A percentile compares a stretch with the other conserved stretches of the same genome.
These are phyloP conservation scores for Claviceps cyperi DNA, from an alignment of 2,329 filamentous ascomycete species.

Conservation along the genomic window DNA sequence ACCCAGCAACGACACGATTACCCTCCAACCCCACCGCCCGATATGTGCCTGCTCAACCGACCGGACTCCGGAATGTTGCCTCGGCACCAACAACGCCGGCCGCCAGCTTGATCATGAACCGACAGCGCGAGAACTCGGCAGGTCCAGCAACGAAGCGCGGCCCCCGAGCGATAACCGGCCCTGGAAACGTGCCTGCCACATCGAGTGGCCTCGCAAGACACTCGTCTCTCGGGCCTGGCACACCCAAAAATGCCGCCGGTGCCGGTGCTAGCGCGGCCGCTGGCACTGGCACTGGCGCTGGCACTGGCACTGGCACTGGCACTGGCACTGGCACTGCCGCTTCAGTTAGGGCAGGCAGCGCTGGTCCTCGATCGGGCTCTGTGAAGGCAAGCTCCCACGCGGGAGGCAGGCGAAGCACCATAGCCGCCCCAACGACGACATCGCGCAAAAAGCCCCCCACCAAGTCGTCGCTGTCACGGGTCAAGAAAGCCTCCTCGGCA, in stretches of 20 bases:
- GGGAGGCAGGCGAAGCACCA: constrained; percentile 33
- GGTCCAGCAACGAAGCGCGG: constrained; percentile 43
- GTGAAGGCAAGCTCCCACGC: constrained; percentile 28
- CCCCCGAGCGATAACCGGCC: constrained; percentile 31
- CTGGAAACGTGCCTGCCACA: constrained; percentile 32
- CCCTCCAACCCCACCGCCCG: constrained; percentile 32
- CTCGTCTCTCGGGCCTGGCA: constrained; percentile 47
- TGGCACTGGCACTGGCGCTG: constrained; percentile 11
- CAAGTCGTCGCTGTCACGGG: constrained; percentile 48
- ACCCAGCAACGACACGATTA: constrained; percentile 27
- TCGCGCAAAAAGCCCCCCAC: constrained; percentile 35
- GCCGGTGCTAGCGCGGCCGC: not conserved
- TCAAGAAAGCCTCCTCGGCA: constrained; percentile 39
- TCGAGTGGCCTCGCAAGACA: constrained; percentile 48
- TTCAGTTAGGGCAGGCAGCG: constrained; percentile 39
- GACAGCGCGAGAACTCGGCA: constrained; percentile 44
- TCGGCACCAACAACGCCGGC: constrained; percentile 48
- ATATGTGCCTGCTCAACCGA: constrained; percentile 32
- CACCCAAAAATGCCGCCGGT: constrained; percentile 32
- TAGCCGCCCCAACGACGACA: constrained; percentile 28
- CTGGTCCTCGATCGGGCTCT: constrained; percentile 37
- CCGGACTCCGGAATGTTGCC: constrained; percentile 24
- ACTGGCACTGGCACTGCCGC: constrained; percentile 11
- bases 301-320: no score
- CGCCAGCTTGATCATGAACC: constrained; percentile 43